Percentiles rank a stretch among this genome's conserved stretches.
Conservation (phyloP, 2,329 filamentous ascomycete species). For the Fusarium sp. region DNA sequence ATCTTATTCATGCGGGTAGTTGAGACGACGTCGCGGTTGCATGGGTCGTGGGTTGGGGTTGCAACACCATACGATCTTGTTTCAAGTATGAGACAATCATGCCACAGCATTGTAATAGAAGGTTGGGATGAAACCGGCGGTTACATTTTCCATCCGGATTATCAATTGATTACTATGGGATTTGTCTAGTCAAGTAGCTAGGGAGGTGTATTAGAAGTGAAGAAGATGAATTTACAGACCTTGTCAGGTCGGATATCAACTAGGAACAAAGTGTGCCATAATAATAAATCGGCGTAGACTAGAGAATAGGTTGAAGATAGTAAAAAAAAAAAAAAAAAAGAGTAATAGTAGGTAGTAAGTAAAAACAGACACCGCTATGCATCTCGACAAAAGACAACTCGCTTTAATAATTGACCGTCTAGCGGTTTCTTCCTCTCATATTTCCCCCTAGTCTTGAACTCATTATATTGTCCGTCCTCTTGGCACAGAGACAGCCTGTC, state of each 20-base stretch:
- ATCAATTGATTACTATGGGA: conserved; percentile 28
- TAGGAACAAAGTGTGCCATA: conserved; percentile 35
- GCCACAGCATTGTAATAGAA: conserved; percentile 6
- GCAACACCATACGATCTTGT: conserved; percentile 25
- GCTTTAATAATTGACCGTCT: conserved; percentile 16
- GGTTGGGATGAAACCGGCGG: conserved; percentile 1
- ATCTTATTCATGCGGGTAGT: conserved; percentile 7
- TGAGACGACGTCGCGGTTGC: conserved; percentile 25
- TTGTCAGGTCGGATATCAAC: conserved; percentile 37
- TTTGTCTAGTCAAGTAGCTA: conserved; percentile 13
- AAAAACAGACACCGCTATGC: conserved; percentile 34
- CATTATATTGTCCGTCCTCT: conserved; percentile 24
- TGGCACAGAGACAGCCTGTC: conserved; percentile 29
- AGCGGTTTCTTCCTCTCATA: background rate
- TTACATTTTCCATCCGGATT: conserved; percentile 21
- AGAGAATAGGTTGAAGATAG: conserved; percentile 30
- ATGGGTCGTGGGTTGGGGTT: conserved; percentile 28
- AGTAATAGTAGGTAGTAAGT: conserved; percentile 12
- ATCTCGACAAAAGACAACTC: conserved; percentile 28
- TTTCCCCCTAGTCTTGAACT: background rate
- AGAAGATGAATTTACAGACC: conserved; percentile 32
- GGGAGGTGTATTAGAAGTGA: conserved; percentile 12
- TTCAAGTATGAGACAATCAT: conserved; percentile 32
- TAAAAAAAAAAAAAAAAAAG: background rate
- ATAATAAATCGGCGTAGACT: conserved; percentile 29